These are phyloP conservation scores for Scenedesmus sp. DNA, from an alignment of 163 green algal genomes.

Conservation along the genomic window DNA sequence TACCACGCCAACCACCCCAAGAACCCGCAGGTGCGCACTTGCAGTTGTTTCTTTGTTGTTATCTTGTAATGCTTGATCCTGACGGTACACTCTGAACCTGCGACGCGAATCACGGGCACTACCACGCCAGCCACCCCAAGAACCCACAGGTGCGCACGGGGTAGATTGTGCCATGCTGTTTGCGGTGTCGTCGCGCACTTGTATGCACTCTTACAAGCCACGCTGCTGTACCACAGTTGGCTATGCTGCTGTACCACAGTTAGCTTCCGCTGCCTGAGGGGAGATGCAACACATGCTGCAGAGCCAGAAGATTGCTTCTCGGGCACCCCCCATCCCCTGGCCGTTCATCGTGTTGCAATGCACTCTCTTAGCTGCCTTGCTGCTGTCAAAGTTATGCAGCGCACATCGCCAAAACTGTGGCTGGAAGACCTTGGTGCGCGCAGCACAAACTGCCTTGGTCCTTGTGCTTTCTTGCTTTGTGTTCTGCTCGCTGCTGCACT, in stretches of 20 bases:
- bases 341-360: not conserved
- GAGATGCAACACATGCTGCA: too few relatives aligned
- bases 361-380: not conserved
- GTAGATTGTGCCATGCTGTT: not conserved
- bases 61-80: too few relatives aligned
- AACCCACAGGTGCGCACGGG: constrained; percentile 39
- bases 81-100: too few relatives aligned
- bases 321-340: not conserved
- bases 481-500: too few relatives aligned
- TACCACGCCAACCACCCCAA: constrained; percentile 66
- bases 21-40: constrained; percentile 41
- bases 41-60: not conserved
- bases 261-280: too few relatives aligned
- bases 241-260: too few relatives aligned
- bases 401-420: constrained; percentile 17
- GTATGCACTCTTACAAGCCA: too few relatives aligned
- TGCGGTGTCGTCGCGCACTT: too few relatives aligned
- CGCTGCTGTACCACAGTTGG: too few relatives aligned
- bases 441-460: constrained; percentile 12
- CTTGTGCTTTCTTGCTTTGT: too few relatives aligned
- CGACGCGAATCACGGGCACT: too few relatives aligned
- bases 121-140: constrained; percentile 57
- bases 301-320: too few relatives aligned
- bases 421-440: constrained; percentile 55
- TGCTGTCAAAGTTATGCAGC: constrained; percentile 19